Conservation (phyloP, 164 flowering plant species). For the grape (Vitis vinifera) region ASM3070453v1 NC_081811.1:2071001-2071500, state of each 20-base stretch:
- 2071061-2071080: no score
- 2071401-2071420: constrained; percentile 28
- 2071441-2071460: constrained; percentile 44
- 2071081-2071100: no score
- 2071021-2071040: no score
- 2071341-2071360: no score
- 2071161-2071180: no score
- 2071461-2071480: constrained; percentile 28
- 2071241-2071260: constrained; percentile 30
- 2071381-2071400: background rate
- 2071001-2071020: no score
- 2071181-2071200: no score
- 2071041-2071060: no score
- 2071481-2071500: constrained; percentile 33
- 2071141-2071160: no score
- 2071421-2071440: constrained; percentile 34
- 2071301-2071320: constrained; percentile 18
- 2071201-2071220: background rate
- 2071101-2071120: no score
- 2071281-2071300: constrained; percentile 35
- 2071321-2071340: constrained; percentile 23
- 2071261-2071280: constrained; percentile 25
- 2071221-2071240: constrained; percentile 17
- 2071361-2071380: no score
- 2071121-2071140: no score